Evolutionary conservation across 352 stramenopile genomes (phyloP), one percentile per base, ranked within the genome.

Genomic region (Phytophthora sansomeana): DNA sequence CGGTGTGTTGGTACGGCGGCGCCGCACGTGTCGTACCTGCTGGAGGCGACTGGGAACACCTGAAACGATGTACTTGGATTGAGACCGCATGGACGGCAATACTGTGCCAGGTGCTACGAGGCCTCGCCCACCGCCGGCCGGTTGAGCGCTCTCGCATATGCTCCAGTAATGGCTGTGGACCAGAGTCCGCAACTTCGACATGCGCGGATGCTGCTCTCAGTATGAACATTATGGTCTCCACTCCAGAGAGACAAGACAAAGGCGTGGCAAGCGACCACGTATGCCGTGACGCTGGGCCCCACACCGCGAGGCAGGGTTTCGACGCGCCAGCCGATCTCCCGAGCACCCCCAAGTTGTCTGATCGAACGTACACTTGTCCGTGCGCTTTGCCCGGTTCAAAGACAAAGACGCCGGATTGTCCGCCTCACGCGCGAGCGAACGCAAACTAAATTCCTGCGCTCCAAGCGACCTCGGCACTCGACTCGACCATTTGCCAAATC

Each of bases 401-500:
- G 32, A 66, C 48, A 66, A 62, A 62, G 51, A 14, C 33, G 16
- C 16, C 13, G 43, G 62, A 60, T 70, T 66, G 55, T 70, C 56
- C 53, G 53, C 54, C 55, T 65, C 30, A 11, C 39, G 8, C 54
- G 54, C 62, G 47, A 55, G 55, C 41, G 21, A 56, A 61, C 64
- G 64, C 64, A 69, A 69, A 69, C 51, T 64, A 64, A 69, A 69
- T 69, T 72, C 59, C 56, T 62, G 32, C 33, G 8, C 55, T 58
- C 39, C 56, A 67, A 48, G 29, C 24, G 30, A 19, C 16, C 26
- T 47, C 26, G 19, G 17, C 42, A 72, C 42, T 72, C 58, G 16
- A 72, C 42, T 72, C 58, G 16, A 24, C 19, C 33, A 66, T 65
- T 73, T 64, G 65, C 58, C 58, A 73, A 60, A 64, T 72, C 64